Conservation (phyloP, 768 basidiomycete genomes). For the Rhodotorula kratochvilovae region DNA sequence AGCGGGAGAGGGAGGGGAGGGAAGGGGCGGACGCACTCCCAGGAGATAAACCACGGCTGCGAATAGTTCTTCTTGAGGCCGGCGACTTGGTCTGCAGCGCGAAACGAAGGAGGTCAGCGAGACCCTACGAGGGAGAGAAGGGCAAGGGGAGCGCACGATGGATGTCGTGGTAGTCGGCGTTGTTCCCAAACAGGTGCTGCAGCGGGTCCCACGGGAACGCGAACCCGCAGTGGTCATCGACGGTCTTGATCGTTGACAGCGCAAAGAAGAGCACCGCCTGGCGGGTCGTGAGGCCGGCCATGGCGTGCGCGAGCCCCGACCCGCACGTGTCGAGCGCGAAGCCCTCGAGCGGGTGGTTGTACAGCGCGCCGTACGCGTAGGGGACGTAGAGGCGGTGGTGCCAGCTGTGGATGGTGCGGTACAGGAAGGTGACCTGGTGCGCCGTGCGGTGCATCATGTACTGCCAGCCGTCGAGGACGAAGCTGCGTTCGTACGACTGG, state of each 20-base stretch:
- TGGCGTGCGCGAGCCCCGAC: slow-evolving; percentile 66
- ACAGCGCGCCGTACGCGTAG: slow-evolving; percentile 91
- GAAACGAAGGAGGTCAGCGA: neutral
- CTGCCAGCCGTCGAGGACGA: slow-evolving; percentile 95
- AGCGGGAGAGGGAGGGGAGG: neutral
- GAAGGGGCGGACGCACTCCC: slow-evolving; percentile 57
- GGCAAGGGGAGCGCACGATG: slow-evolving; percentile 54
- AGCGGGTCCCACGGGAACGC: slow-evolving; percentile 82
- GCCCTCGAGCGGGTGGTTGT: slow-evolving; percentile 95
- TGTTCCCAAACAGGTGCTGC: slow-evolving; percentile 78
- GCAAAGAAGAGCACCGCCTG: slow-evolving; percentile 80
- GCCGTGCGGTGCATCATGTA: slow-evolving; percentile 81
- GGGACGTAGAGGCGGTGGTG: slow-evolving; percentile 96
- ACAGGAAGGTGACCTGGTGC: slow-evolving; percentile 82
- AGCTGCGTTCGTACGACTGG: slow-evolving; percentile 53
- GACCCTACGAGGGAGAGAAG: neutral
- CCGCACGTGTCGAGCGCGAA: slow-evolving; percentile 82
- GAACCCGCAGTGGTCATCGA: slow-evolving; percentile 44
- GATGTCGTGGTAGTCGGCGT: slow-evolving; percentile 95
- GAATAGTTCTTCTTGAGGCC: slow-evolving; percentile 95
- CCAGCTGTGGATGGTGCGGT: slow-evolving; percentile 83
- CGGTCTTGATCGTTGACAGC: slow-evolving; percentile 69
- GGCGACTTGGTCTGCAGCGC: slow-evolving; percentile 48
- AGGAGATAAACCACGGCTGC: slow-evolving; percentile 93
- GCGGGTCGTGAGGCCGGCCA: slow-evolving; percentile 66